Base-by-base conservation (phyloP, 495 filamentous ascomycete genomes). In the Thermochaetoides thermophila region DNA sequence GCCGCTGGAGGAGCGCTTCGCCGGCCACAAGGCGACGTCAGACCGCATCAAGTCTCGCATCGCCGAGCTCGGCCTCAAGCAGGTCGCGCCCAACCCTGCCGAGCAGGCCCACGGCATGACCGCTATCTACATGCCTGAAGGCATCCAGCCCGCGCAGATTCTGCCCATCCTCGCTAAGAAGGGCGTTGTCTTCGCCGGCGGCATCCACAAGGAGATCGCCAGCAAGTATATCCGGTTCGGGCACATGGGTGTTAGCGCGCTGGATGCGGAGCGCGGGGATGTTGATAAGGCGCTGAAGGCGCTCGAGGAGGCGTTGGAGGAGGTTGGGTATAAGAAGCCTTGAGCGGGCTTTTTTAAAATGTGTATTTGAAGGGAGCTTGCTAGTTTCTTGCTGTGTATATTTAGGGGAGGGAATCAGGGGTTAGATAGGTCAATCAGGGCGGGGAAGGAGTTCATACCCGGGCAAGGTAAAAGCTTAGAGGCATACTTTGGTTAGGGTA, bases 101-200 rank as follows among this genome's bases (percentile, higher is more conserved):
- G 78, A 86, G 52, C 89, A 95, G 65, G 84, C 89, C 17, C 87
- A 91, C 49, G 84, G 80, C 49, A 97, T 97, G 89, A 95, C 89
- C 9, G 86, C 89, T 30, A 85, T 96, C 39, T 95, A 87, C 56
- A 69, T 97, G 30, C 89, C 89, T 2, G 81, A 94, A 34, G 77
- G 66, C 19, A 65, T 97, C 18, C 69, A 75, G 39, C 73, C 77
- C 9, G 65, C 84, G 4, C 81, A 93, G 33, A 59, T 97, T 9
- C 63, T 97, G 28, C 87, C 89, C 4, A 84, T 75, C 40, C 62
- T 97, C 35, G 53, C 86, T 37, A 85, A 86, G 60, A 87, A 78
- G 51, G 85, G 84, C 10, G 84, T 96, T 5, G 73, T 97, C 33
- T 94, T 95, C 48, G 89, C 89, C 32, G 87, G 81, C 31, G 89